Conservation (phyloP, 177 flowering plant genomes). For the Vitis hybrid region DNA sequence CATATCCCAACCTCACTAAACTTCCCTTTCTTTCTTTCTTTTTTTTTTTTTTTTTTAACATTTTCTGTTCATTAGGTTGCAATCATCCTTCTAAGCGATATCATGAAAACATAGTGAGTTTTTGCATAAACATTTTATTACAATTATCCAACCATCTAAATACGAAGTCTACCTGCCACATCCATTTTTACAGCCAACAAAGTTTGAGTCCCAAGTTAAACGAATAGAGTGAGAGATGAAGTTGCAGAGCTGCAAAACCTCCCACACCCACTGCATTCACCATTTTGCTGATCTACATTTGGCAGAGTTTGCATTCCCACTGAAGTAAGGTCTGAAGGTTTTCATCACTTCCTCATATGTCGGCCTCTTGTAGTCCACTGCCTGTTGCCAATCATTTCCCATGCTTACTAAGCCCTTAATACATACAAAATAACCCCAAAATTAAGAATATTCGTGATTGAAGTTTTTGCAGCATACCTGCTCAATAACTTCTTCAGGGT, state of each 20-base stretch:
- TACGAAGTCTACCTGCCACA: conserved; percentile 6
- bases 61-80: too few relatives aligned
- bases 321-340: conserved; percentile 62
- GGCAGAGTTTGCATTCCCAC: conserved; percentile 34
- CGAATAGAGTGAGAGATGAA: not conserved
- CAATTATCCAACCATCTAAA: conserved; percentile 11
- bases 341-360: conserved; percentile 79
- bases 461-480: conserved; percentile 42
- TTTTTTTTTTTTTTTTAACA: too few relatives aligned
- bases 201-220: conserved; percentile 3
- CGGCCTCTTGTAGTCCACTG: conserved; percentile 94
- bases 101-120: too few relatives aligned
- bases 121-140: conserved; percentile 12
- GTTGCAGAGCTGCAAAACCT: conserved; percentile 3
- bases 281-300: conserved; percentile 64
- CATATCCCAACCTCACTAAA: too few relatives aligned
- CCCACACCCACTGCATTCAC: conserved; percentile 28
- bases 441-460: not conserved
- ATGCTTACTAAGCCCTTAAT: not conserved
- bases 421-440: not conserved
- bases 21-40: too few relatives aligned
- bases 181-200: conserved; percentile 21
- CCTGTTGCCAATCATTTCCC: conserved; percentile 43
- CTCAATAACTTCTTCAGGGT: conserved; percentile 81
- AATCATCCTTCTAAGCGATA: too few relatives aligned